These are phyloP conservation scores for Aspergillus quadricinctus DNA, from an alignment of 2,329 filamentous ascomycete genomes.

Conservation along the genomic window DNA sequence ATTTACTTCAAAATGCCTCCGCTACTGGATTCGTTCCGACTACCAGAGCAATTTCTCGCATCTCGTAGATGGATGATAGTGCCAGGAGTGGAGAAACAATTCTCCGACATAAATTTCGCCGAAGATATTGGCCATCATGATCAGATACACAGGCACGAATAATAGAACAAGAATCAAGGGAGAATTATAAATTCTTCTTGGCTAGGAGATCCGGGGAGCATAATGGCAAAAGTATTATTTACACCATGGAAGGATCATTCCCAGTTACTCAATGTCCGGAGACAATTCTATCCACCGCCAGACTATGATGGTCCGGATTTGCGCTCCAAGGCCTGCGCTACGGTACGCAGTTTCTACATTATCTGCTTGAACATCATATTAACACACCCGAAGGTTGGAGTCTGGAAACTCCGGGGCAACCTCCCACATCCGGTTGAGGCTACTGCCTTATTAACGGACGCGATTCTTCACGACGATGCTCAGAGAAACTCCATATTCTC, in stretches of 20 bases:
- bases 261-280: conserved; percentile 34
- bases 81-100: conserved; percentile 11
- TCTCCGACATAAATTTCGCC: conserved; percentile 14
- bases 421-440: conserved; percentile 45
- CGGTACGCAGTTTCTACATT: conserved; percentile 25
- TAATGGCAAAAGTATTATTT: conserved; percentile 39
- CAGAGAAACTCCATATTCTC: conserved; percentile 41
- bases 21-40: not conserved
- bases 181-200: not conserved
- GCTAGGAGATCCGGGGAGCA: not conserved
- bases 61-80: too few species aligned
- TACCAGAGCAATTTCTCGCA: too few species aligned
- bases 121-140: not conserved
- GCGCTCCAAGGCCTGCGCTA: conserved; percentile 37
- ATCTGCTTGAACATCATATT: conserved; percentile 1
- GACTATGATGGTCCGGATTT: conserved; percentile 31
- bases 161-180: not conserved
- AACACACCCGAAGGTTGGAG: conserved; percentile 31
- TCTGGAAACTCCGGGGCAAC: conserved; percentile 43
- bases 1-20: not conserved
- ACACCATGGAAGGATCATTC: conserved; percentile 40
- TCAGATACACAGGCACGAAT: not conserved
- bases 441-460: conserved; percentile 44
- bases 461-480: conserved; percentile 42
- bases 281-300: conserved; percentile 36